Evolutionary conservation across 139 green algal genomes (phyloP).

Genomic region (Pleodorina starrii): DNA sequence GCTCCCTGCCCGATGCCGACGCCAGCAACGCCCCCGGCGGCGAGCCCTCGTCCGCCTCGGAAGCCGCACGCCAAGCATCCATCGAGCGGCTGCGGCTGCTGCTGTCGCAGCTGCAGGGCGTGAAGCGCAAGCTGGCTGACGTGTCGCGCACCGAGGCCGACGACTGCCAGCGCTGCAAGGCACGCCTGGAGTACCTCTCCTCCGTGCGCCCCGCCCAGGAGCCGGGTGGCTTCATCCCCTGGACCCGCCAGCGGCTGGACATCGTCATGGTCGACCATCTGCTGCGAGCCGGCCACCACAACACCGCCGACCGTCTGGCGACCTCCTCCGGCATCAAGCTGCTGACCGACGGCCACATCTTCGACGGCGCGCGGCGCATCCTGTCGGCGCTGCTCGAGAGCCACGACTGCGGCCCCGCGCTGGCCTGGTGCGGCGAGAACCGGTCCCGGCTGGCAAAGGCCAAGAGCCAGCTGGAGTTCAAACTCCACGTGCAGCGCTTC

Average conservation of each 20-base stretch:
- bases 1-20: background rate
- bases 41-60: background rate
- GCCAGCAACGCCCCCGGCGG: background rate
- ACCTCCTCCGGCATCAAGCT: conserved; percentile 56
- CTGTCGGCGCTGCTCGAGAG: conserved; percentile 68
- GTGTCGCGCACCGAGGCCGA: conserved; percentile 67
- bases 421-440: conserved; percentile 87
- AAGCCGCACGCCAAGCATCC: background rate
- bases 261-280: conserved; percentile 87
- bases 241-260: conserved; percentile 81
- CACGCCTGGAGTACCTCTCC: conserved; percentile 77
- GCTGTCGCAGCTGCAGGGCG: conserved; percentile 65
- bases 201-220: conserved; percentile 1
- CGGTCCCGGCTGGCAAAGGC: conserved; percentile 78
- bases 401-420: conserved; percentile 78
- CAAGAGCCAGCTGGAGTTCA: conserved; percentile 92
- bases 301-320: conserved; percentile 52
- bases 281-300: conserved; percentile 78
- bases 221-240: conserved; percentile 62
- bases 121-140: conserved; percentile 87
- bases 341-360: conserved; percentile 88
- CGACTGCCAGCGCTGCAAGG: conserved; percentile 74
- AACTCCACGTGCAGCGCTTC: conserved; percentile 90
- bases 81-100: conserved; percentile 63
- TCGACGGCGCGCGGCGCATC: conserved; percentile 73